A percentile compares a stretch with the other conserved stretches of the same genome.
These are phyloP conservation scores for Ophiostoma populinum DNA, from an alignment of 2,329 filamentous ascomycete species.

Conservation along the genomic window DNA sequence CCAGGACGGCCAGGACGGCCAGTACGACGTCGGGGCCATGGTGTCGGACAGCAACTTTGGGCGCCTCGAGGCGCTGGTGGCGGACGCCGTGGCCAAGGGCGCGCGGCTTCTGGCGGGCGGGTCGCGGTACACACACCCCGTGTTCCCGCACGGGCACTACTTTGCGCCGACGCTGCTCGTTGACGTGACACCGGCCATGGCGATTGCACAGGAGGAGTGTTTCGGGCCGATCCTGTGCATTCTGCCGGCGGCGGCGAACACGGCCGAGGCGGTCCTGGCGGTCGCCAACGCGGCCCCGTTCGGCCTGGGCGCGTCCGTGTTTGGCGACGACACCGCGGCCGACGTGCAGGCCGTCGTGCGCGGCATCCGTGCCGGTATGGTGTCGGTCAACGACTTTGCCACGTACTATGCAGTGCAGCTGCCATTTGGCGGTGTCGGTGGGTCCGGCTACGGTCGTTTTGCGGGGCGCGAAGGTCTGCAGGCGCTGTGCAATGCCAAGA, in stretches of 20 bases:
- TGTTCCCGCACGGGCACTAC: slow-evolving; percentile 68
- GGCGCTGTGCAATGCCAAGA: slow-evolving; percentile 74
- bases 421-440: slow-evolving; percentile 81
- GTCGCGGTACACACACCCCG: slow-evolving; percentile 50
- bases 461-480: slow-evolving; percentile 78
- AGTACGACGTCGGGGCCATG: slow-evolving; percentile 75
- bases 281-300: slow-evolving; percentile 76
- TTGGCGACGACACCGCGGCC: slow-evolving; percentile 44
- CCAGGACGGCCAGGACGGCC: slow-evolving; percentile 8
- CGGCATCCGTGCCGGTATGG: slow-evolving; percentile 69
- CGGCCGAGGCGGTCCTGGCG: slow-evolving; percentile 44
- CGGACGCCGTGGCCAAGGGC: slow-evolving; percentile 59
- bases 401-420: slow-evolving; percentile 86
- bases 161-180: slow-evolving; percentile 80
- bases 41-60: slow-evolving; percentile 64
- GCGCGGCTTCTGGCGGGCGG: slow-evolving; percentile 73
- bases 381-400: slow-evolving; percentile 89
- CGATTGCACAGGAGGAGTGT: slow-evolving; percentile 75
- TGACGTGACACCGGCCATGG: slow-evolving; percentile 77
- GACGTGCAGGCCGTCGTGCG: slow-evolving; percentile 47
- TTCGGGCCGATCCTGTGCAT: slow-evolving; percentile 84
- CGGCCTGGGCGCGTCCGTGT: slow-evolving; percentile 77
- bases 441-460: slow-evolving; percentile 85
- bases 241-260: slow-evolving; percentile 52
- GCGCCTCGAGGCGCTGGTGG: slow-evolving; percentile 59